Percentiles rank a stretch among this genome's conserved stretches.
Conservation (phyloP, 495 filamentous ascomycete species). For the Xylaria longipes region DNA sequence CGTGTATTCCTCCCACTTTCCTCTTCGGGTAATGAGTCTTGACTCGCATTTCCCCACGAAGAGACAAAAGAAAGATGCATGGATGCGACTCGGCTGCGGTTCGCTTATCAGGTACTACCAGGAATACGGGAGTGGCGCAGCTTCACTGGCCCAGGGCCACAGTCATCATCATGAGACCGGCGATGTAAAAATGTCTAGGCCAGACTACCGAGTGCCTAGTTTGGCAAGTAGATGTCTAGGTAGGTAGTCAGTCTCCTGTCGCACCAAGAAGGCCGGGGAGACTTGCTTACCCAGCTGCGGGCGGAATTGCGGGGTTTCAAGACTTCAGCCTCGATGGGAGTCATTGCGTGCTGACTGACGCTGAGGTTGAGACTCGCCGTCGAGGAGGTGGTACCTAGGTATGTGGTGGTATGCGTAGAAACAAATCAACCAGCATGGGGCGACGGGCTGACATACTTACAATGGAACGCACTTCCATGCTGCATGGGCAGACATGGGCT, state of each 20-base stretch:
- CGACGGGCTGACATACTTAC: slow-evolving; percentile 12
- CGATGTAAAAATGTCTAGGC: not conserved
- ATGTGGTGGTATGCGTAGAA: too few relatives aligned
- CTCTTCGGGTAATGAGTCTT: not conserved
- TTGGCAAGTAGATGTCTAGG: not conserved
- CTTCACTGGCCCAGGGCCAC: not conserved
- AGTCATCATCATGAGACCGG: slow-evolving; percentile 11
- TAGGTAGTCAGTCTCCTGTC: not conserved
- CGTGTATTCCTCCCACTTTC: slow-evolving; percentile 11
- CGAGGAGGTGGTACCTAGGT: not conserved
- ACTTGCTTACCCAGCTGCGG: not conserved
- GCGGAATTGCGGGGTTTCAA: slow-evolving; percentile 17
- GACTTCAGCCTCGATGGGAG: slow-evolving; percentile 18
- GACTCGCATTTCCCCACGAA: slow-evolving; percentile 12
- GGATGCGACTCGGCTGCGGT: not conserved
- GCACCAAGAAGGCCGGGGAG: not conserved
- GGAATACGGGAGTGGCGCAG: slow-evolving; percentile 20
- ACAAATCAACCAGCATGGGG: slow-evolving; percentile 1
- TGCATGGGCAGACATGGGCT: slow-evolving; percentile 11
- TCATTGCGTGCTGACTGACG: slow-evolving; percentile 9
- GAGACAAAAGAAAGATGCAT: not conserved
- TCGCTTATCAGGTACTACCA: not conserved
- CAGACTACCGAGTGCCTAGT: not conserved
- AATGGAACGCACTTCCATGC: too few relatives aligned
- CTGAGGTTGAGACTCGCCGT: not conserved